phyloP scores from a whole-genome alignment of 805 yeast species.

The Nakazawaea sp. region DNA sequence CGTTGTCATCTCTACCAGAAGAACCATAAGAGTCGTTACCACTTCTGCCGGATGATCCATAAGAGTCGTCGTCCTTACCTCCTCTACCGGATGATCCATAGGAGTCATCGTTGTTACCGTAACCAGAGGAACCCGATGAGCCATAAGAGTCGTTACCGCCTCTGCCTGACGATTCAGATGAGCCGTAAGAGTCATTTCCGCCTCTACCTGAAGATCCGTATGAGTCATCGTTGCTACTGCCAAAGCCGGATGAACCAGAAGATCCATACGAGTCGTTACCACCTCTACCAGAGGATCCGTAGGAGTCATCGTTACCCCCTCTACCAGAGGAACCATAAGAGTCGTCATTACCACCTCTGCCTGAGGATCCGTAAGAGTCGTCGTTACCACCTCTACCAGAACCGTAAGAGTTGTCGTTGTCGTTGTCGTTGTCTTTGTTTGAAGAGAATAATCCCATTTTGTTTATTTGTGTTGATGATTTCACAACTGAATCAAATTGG shows the following conservation, averaged over 20 bases:
- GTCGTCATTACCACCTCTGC: constrained; percentile 3
- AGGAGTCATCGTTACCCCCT: constrained; percentile 17
- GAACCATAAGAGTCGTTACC: constrained; percentile 11
- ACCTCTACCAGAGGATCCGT: constrained; percentile 19
- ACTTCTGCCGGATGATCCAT: constrained; percentile 13
- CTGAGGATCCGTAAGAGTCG: constrained; percentile 19
- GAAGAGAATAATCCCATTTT: constrained; percentile 38
- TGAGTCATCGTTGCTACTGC: constrained; percentile 21
- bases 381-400: neutral
- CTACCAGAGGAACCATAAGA: constrained; percentile 15
- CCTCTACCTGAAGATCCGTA: constrained; percentile 23
- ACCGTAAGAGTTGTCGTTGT: constrained; percentile 7
- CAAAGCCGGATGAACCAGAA: constrained; percentile 15
- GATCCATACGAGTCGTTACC: constrained; percentile 23
- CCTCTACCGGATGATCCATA: constrained; percentile 19
- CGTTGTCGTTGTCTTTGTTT: constrained; percentile 25
- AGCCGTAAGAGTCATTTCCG: constrained; percentile 21
- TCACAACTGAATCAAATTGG: too few species aligned
- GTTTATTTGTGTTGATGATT: constrained; percentile 2
- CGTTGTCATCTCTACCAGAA: neutral
- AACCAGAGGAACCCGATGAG: constrained; percentile 16
- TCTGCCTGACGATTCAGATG: constrained; percentile 13
- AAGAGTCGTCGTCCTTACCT: constrained; percentile 7
- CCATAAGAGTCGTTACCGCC: constrained; percentile 22
- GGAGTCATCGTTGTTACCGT: constrained; percentile 21